Evolutionary conservation across 352 stramenopile species (phyloP), one percentile per base, ranked within the genome.

Genomic region (Thalassiosira exigua): DNA sequence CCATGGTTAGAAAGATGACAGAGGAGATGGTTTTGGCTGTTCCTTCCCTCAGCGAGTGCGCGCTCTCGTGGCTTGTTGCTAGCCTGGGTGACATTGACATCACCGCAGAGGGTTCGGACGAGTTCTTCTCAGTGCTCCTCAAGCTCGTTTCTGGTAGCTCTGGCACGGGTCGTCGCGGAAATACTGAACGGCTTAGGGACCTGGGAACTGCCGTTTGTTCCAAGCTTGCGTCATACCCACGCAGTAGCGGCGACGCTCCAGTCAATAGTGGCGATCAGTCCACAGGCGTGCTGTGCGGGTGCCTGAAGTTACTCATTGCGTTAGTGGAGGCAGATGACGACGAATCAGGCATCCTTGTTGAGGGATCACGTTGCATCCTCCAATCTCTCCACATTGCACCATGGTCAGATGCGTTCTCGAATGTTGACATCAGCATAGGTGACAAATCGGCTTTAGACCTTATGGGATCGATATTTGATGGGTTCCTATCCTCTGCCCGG

Each of bases 391-490:
- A 78, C 1, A 75, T 83, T 56, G n/a, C 17, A 14, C 69, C 76
- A 61, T 94, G 89, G 89, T 90, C 82, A 19, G 52, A 86, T 54
- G 56, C 69, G 66, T 61, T 42, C 33, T 11, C 7, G 7, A 14
- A 44, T 14, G 14, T 14, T 14, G 36, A 44, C 14, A 14, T 44
- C 36, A 44, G 14, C 36, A 44, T 14, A 14, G 36, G 14, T 44
- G 81, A 91, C 58, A 69, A 61, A 27, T 65, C 74, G 22, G 19
- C 91, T 1, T 79, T 93, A 54, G 79, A 94, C 74, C 67, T 94
- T 7, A 93, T 94, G 84, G 90, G 90, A 14, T 84, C 84, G 17
- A 88, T 94, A 50, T 94, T 94, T 76, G 90, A 94, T 85, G 87
- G 80, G 0, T 92, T 91, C 53, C 73, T 94, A 24, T 90, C 84